Evolutionary conservation across 2,329 filamentous ascomycete genomes (phyloP), one percentile per base, ranked within the genome.

Genomic region (Cytospora mali): DNA sequence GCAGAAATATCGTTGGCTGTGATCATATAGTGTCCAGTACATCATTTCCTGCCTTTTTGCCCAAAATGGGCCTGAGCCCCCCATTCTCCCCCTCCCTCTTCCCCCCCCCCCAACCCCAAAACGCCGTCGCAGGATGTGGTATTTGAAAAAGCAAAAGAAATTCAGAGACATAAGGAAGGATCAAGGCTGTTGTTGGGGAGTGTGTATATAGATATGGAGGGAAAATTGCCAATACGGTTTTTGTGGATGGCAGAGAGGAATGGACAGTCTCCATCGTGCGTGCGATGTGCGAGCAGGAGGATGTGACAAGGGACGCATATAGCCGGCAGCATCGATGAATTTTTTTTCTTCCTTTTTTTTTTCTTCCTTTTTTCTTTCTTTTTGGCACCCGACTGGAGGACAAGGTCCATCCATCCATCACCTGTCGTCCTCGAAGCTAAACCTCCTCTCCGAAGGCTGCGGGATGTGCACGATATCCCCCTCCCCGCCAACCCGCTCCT

Each of bases 391-490:
- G 6, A 4, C 51, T 3, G 23, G 29, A 13, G 29, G 16, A 3
- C 21, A 16, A 23, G 13, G 21, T 16, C 48, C 21, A 9, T 10
- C 28, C 10, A n/a, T 16, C 5, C 23, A 2, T 13, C 21, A 54
- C 51, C 28, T 46, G 14, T 23, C 27, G 6, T 78, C 74, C 66
- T 84, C 81, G 81, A 81, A 84, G 65, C 81, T 84, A 59, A 82
- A 84, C 39, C 81, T 74, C 65, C 75, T 77, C 33, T 77, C 77
- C 3, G 81, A 79, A 61, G 80, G 69, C 67, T 84, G 81, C 2
- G 81, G 81, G 11, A 84, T 78, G 63, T 84, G 81, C 3, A 84
- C 72, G 25, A 83, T 69, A 58, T 84, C 81, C 4, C 71, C 71
- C 0, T 77, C 76, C 3, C 71, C 70, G 54, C 81, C 76, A 35